These are phyloP conservation scores for Arabidopsis hybrid DNA, from an alignment of 441 rosid genomes.

Conservation along the genomic window DNA sequence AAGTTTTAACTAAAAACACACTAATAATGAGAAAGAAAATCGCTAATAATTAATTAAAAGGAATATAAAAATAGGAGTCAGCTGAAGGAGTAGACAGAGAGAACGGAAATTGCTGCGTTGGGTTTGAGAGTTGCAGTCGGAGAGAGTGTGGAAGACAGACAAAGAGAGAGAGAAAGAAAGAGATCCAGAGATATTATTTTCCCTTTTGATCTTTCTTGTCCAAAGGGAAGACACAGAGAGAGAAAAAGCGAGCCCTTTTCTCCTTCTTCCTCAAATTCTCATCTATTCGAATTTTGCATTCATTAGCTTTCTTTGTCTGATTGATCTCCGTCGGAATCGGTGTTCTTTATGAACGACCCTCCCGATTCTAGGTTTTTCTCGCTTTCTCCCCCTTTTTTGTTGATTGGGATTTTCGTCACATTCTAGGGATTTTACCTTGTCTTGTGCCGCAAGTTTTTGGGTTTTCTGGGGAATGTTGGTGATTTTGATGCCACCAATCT, in stretches of 20 bases:
- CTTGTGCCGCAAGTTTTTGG: slow-evolving; percentile 38
- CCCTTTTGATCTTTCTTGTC: slow-evolving; percentile 18
- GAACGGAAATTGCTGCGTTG: slow-evolving; percentile 36
- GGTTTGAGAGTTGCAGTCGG: slow-evolving; percentile 41
- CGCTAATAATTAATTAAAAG: not conserved
- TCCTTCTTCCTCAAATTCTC: slow-evolving; percentile 1
- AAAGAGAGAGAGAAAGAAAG: slow-evolving; percentile 1
- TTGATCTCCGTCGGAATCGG: slow-evolving; percentile 1
- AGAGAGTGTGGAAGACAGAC: slow-evolving; percentile 26
- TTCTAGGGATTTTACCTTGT: slow-evolving; percentile 19
- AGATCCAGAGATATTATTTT: not conserved
- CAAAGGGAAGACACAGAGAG: not conserved
- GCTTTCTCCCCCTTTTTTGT: not conserved
- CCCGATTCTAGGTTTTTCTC: slow-evolving; percentile 39
- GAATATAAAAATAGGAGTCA: slow-evolving; percentile 32
- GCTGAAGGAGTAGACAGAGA: slow-evolving; percentile 5
- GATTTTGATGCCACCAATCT: not conserved
- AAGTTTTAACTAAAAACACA: not conserved
- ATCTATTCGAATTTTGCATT: not conserved
- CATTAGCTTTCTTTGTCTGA: not conserved
- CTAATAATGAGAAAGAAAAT: slow-evolving; percentile 9
- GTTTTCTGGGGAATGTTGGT: slow-evolving; percentile 19
- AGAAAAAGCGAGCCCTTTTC: not conserved
- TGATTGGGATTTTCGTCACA: slow-evolving; percentile 2
- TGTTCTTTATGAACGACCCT: slow-evolving; percentile 34